Evolutionary conservation across 495 filamentous ascomycete species (phyloP).

Genomic region (Penicillium cinerascens): DNA sequence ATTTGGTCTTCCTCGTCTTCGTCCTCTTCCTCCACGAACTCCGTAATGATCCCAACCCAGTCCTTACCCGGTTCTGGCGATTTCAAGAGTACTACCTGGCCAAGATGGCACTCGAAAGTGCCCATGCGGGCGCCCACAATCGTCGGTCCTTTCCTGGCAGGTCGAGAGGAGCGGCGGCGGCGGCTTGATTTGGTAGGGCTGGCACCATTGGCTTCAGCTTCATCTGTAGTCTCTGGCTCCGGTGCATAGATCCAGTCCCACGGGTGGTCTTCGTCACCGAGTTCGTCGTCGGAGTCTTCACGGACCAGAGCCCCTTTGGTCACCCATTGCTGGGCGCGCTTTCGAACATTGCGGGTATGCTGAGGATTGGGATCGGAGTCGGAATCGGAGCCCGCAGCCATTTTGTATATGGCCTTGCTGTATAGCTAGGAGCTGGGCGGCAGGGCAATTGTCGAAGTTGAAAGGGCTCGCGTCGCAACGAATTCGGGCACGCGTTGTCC

Average conservation of each 20-base stretch:
- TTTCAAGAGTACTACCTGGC: conserved; percentile 82
- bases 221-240: conserved; percentile 22
- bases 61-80: conserved; percentile 77
- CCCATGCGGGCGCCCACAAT: conserved; percentile 86
- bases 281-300: conserved; percentile 90
- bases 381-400: conserved; percentile 16
- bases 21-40: conserved; percentile 67
- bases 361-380: conserved; percentile 14
- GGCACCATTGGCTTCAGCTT: conserved; percentile 19
- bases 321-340: conserved; percentile 59
- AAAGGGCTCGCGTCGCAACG: conserved; percentile 13
- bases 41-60: conserved; percentile 84
- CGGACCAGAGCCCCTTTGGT: conserved; percentile 62
- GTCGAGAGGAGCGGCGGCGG: conserved; percentile 31
- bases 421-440: background rate
- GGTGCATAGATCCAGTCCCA: conserved; percentile 90
- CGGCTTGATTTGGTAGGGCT: conserved; percentile 27
- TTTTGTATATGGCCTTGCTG: conserved; percentile 10
- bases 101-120: conserved; percentile 73
- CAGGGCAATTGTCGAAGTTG: background rate
- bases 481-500: conserved; percentile 32
- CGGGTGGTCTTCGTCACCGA: conserved; percentile 76
- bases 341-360: conserved; percentile 24
- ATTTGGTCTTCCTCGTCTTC: conserved; percentile 50
- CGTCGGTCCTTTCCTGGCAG: conserved; percentile 30